Conservation (phyloP, 768 basidiomycete genomes). For the Russula compacta region DNA sequence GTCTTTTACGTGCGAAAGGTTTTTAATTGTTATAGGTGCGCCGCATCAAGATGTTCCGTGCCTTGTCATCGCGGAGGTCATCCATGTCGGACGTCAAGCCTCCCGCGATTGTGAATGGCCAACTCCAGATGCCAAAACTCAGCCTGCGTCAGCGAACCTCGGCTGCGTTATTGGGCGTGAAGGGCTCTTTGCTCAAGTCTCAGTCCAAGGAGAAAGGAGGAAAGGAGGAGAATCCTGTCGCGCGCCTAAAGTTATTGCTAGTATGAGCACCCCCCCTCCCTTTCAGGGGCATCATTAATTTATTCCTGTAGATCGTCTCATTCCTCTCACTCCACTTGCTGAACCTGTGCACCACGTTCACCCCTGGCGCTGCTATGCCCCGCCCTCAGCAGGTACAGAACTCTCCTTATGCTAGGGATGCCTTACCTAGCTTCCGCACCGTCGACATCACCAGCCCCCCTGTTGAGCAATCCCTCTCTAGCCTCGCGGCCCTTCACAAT, state of each 20-base stretch:
- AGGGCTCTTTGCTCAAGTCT: slow-evolving; percentile 38
- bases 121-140: slow-evolving; percentile 20
- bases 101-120: slow-evolving; percentile 17
- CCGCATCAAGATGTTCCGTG: slow-evolving; percentile 56
- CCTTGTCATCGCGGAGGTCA: slow-evolving; percentile 32
- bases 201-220: slow-evolving; percentile 30
- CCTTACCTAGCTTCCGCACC: slow-evolving; percentile 31
- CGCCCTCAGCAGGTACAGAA: slow-evolving; percentile 33
- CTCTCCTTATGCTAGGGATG: slow-evolving; percentile 22
- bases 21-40: slow-evolving; percentile 42
- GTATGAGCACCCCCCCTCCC: slow-evolving; percentile 27
- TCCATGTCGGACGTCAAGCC: slow-evolving; percentile 22
- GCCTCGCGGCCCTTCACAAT: slow-evolving; percentile 27
- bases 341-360: slow-evolving; percentile 88
- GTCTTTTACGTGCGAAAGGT: background rate
- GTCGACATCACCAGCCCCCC: slow-evolving; percentile 64
- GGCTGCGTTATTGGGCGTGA: slow-evolving; percentile 34
- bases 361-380: slow-evolving; percentile 47
- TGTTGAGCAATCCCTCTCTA: slow-evolving; percentile 38
- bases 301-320: slow-evolving; percentile 55
- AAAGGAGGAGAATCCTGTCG: slow-evolving; percentile 71
- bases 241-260: slow-evolving; percentile 80
- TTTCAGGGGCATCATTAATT: background rate
- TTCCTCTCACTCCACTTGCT: slow-evolving; percentile 88
- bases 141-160: slow-evolving; percentile 25